Evolutionary conservation across 2,329 filamentous ascomycete species (phyloP), one percentile per base, ranked within the genome.

Genomic region (Epichloe hybrida): DNA sequence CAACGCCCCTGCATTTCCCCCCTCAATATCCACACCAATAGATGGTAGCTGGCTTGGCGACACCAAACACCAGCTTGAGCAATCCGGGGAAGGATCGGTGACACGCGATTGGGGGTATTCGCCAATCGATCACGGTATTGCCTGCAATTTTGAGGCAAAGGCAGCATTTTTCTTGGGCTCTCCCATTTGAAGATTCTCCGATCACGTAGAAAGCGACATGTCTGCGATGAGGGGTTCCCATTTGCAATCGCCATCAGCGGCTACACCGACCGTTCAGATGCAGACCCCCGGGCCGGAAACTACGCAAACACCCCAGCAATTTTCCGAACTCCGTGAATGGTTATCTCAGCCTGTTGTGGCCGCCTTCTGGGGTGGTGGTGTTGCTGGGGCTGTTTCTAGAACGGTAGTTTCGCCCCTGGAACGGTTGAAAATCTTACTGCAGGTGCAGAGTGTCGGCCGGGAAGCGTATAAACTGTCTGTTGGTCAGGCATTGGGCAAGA

Each of bases 321-420:
- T 60, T 20, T 48, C 62, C 31, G 68, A 71, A 34, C 56, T 76
- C 49, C 69, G 66, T 45, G 70, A 75, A 48, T 69, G 73, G 53
- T 51, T 96, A 55, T 84, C 89, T 9, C 86, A 95, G 56, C 90
- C 91, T 4, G 83, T 96, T 39, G 72, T 89, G 36, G 91, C 93
- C 41, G 90, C 93, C 36, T 98, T 98, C 63, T 85, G 94, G 61
- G 93, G 88, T 34, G 93, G 93, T 54, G 93, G 93, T 58, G 82
- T 96, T 21, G 93, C 93, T 13, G 93, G 93, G 53, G 93, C 93
- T 42, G 91, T 98, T n/a, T 97, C 93, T 34, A 81, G 93, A 64
- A 98, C 93, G 23, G 91, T 97, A 46, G 93, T 98, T 4, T 97
- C 91, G 15, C 93, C 93, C 3, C 80, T 98, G 38, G 93, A 98